Conservation (phyloP, 345 rosid genomes). For the Kandelia obovata region DNA sequence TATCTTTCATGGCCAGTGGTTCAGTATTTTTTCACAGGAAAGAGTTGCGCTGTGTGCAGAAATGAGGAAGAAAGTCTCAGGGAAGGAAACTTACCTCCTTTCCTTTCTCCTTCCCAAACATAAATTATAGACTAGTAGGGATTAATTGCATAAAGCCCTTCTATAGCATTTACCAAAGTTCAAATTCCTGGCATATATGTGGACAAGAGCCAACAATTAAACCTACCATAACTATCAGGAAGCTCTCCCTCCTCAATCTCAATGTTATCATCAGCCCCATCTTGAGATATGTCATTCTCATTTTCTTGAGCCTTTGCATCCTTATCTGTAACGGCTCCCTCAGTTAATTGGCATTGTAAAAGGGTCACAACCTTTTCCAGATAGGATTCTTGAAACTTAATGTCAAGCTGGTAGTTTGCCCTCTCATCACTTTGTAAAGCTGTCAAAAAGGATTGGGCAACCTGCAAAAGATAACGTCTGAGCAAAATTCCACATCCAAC, state of each 20-base stretch:
- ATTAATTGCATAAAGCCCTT: too few species aligned
- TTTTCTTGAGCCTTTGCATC: conserved; percentile 37
- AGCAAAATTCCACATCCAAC: conserved; percentile 4
- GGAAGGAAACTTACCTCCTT: too few species aligned
- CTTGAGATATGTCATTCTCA: conserved; percentile 34
- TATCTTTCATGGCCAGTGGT: not conserved
- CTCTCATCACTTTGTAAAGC: conserved; percentile 95
- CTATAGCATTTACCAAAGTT: not conserved
- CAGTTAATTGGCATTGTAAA: conserved; percentile 77
- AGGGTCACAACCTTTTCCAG: conserved; percentile 71
- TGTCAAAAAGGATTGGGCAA: conserved; percentile 83
- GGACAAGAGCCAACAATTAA: conserved; percentile 1
- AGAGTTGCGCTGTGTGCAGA: too few species aligned
- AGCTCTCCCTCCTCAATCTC: conserved; percentile 99
- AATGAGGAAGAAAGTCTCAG: too few species aligned
- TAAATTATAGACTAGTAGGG: too few species aligned
- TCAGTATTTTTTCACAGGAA: not conserved
- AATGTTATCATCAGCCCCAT: conserved; percentile 32
- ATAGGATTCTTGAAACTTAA: conserved; percentile 92
- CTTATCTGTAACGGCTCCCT: conserved; percentile 79
- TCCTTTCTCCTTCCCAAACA: too few species aligned
- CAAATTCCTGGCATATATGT: not conserved
- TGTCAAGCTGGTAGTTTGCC: conserved; percentile 86
- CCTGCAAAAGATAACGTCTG: conserved; percentile 41
- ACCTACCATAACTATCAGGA: conserved; percentile 81